Evolutionary conservation across 2,329 filamentous ascomycete species (phyloP).

Genomic region (Fusarium dimerum): DNA sequence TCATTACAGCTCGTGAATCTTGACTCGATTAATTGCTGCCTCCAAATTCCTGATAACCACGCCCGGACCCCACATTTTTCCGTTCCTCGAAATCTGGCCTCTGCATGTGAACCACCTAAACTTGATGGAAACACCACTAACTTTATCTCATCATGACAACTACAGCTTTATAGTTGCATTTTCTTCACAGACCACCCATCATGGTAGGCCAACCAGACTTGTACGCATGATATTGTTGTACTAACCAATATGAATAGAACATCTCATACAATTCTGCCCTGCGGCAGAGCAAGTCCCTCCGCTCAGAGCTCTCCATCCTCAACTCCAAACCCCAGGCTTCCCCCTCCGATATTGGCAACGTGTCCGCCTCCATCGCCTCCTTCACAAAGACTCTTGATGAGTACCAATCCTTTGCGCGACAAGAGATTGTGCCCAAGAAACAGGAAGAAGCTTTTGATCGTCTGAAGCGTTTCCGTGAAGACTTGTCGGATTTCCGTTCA

Average conservation of each 20-base stretch:
- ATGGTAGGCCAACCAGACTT: constrained; percentile 15
- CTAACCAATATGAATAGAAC: constrained; percentile 53
- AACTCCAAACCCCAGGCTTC: constrained; percentile 65
- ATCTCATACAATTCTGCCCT: constrained; percentile 83
- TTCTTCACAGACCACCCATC: constrained; percentile 27
- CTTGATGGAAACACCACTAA: background rate
- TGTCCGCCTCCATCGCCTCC: constrained; percentile 74
- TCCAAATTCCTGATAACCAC: background rate
- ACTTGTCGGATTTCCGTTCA: constrained; percentile 76
- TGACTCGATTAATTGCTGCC: too few relatives aligned
- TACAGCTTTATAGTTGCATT: constrained; percentile 11
- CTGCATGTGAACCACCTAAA: constrained; percentile 15
- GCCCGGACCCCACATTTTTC: constrained; percentile 6
- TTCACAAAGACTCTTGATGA: constrained; percentile 92
- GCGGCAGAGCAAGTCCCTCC: constrained; percentile 80
- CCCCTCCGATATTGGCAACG: constrained; percentile 60
- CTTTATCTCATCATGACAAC: constrained; percentile 21
- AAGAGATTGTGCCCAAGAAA: constrained; percentile 88
- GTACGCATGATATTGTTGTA: background rate
- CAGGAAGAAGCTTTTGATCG: constrained; percentile 88
- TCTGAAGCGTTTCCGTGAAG: constrained; percentile 79
- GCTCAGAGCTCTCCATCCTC: constrained; percentile 73
- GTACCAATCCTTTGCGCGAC: constrained; percentile 80
- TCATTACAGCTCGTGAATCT: too few relatives aligned
- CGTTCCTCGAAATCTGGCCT: constrained; percentile 31